Percentiles rank a stretch among this genome's conserved stretches.
Conservation (phyloP, 176 grass and related monocot genomes). For the Hyparrhenia diplandra region DNA sequence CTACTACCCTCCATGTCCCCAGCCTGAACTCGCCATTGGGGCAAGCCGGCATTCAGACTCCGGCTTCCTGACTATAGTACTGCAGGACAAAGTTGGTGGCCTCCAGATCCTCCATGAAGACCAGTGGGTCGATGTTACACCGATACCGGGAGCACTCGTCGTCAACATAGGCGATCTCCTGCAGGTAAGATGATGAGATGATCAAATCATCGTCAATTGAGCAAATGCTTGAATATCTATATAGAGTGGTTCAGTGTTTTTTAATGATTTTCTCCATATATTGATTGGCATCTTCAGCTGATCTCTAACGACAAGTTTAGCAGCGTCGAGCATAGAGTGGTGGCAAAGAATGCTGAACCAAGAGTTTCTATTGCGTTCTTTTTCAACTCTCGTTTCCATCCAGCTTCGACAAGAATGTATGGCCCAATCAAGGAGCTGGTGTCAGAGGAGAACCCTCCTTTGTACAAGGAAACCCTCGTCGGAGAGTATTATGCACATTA, state of each 20-base stretch:
- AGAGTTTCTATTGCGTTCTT: conserved; percentile 52
- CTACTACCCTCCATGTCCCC: conserved; percentile 66
- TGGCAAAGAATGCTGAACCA: conserved; percentile 23
- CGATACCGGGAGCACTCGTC: conserved; percentile 45
- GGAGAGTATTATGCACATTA: conserved; percentile 31
- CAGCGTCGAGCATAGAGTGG: conserved; percentile 63
- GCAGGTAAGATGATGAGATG: conserved; percentile 47
- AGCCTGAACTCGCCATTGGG: conserved; percentile 59
- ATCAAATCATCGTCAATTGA: too few relatives aligned
- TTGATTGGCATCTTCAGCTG: conserved; percentile 23
- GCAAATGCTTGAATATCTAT: background rate
- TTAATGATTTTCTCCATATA: background rate
- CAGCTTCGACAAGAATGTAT: conserved; percentile 39
- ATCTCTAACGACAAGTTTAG: conserved; percentile 57
- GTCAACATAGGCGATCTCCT: conserved; percentile 51
- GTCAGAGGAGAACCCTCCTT: conserved; percentile 32
- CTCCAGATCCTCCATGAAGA: conserved; percentile 51
- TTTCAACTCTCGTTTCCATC: conserved; percentile 44
- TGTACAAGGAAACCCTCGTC: conserved; percentile 37
- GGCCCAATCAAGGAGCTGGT: conserved; percentile 64
- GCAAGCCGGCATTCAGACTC: conserved; percentile 57
- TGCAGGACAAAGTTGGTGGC: conserved; percentile 58
- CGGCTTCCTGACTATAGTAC: conserved; percentile 55
- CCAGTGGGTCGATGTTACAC: conserved; percentile 39
- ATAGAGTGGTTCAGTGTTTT: background rate